Base-by-base conservation (phyloP, 305 asterid species). In the Fraxinus sp. region DNA sequence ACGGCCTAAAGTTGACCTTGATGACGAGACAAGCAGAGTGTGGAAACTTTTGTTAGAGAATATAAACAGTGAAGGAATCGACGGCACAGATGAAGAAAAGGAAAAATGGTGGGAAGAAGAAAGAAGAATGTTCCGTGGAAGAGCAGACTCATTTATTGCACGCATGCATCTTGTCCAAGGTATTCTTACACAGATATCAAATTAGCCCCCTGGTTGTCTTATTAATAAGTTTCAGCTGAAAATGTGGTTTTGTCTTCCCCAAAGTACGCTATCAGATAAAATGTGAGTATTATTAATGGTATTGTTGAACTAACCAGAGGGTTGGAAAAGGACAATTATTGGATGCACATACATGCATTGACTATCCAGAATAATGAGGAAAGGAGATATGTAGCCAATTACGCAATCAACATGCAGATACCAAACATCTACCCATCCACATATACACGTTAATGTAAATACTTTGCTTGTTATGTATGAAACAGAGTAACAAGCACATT, bases 161-260 rank as follows among this genome's bases (percentile, higher is more conserved):
- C 92, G 97, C 79, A 95, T 97, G 99, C 99, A 92, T 88, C 98
- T 94, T 77, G 97, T 97, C 82, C 99, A 95, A 93, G 99, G 99
- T 95, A 92, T 79, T 13, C 41, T 33, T 75, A 26, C 78, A 46
- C 79, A 79, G 18, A 64, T 52, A 46, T 80, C 52, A 52, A 78
- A 55, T 79, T 81, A 68, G 59, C 49, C 32, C 10, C 39, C 73
- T 11, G 78, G 57, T 41, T 79, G 36, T 78, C 85, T 75, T 16
- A 43, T 35, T 32, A 39, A 57, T 36, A 16, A 55, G 77, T 79
- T 71, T 66, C 76, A 77, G 82, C 80, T 41, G 37, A 16, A 76
- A 70, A 71, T 32, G 75, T 46, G 64, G 7, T 24, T 66, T 33
- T 75, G 36, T 70, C 68, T 55, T 68, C 18, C 78, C 36, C 52